A percentile compares a stretch with the other conserved stretches of the same genome.
Evolutionary conservation across 441 rosid genomes (phyloP).

Genomic region (Viola pubescens): DNA sequence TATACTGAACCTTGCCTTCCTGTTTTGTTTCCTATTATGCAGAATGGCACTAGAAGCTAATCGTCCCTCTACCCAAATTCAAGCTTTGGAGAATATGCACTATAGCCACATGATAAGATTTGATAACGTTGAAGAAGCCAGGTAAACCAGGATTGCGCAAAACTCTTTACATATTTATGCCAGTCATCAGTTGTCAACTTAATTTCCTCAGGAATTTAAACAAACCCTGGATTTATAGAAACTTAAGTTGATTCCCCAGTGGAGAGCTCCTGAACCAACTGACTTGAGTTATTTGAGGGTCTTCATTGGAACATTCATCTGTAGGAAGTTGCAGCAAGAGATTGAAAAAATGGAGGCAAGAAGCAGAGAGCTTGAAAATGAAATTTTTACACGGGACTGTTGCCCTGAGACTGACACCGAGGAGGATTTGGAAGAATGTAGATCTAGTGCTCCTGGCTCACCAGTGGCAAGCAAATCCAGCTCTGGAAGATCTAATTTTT

Average conservation of each 20-base stretch:
- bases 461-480: constrained; percentile 32
- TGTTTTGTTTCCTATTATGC: constrained; percentile 19
- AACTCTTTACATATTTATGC: constrained; percentile 10
- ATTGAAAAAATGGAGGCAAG: constrained; percentile 50
- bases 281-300: too few species aligned
- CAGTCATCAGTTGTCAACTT: constrained; percentile 5
- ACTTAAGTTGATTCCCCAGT: neutral
- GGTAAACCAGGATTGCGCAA: constrained; percentile 35
- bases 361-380: constrained; percentile 28
- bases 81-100: constrained; percentile 91
- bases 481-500: constrained; percentile 26
- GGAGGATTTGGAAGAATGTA: constrained; percentile 41
- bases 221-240: constrained; percentile 1
- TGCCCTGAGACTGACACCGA: constrained; percentile 93
- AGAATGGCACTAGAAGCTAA: constrained; percentile 79
- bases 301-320: neutral
- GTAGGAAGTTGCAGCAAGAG: constrained; percentile 61
- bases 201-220: constrained; percentile 10
- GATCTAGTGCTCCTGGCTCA: constrained; percentile 29
- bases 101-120: constrained; percentile 96
- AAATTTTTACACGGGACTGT: constrained; percentile 34
- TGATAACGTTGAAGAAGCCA: constrained; percentile 73
- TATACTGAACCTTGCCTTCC: neutral
- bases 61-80: constrained; percentile 58
- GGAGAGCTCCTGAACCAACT: too few species aligned